phyloP scores from a whole-genome alignment of 305 asterid genomes.

The Fraxinus albicans region DNA sequence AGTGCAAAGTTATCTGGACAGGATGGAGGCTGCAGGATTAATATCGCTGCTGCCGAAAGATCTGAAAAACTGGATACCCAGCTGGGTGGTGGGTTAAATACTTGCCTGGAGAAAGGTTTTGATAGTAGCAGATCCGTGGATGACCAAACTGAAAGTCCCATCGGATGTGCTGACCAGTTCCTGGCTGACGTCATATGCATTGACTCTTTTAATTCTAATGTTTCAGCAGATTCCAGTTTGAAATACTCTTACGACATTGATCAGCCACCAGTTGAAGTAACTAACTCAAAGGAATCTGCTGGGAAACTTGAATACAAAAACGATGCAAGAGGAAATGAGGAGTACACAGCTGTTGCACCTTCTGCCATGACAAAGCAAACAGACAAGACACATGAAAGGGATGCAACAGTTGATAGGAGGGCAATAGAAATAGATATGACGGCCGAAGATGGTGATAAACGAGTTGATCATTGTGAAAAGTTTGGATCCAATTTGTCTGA shows the following conservation, averaged over 20 bases:
- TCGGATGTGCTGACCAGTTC: constrained; percentile 42
- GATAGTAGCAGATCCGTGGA: constrained; percentile 22
- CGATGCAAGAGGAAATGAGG: constrained; percentile 21
- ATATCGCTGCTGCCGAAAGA: constrained; percentile 23
- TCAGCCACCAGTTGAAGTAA: constrained; percentile 27
- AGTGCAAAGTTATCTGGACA: constrained; percentile 34
- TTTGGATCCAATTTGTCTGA: constrained; percentile 28
- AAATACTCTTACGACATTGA: constrained; percentile 27
- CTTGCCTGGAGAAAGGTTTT: constrained; percentile 31
- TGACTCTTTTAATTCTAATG: constrained; percentile 35
- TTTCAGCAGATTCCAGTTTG: constrained; percentile 18
- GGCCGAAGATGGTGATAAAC: constrained; percentile 12
- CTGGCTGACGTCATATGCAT: constrained; percentile 34
- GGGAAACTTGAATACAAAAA: constrained; percentile 7
- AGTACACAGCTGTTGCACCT: constrained; percentile 23
- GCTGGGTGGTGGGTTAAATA: constrained; percentile 22
- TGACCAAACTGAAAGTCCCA: constrained; percentile 36
- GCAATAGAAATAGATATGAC: constrained; percentile 24
- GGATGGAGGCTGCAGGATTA: constrained; percentile 33
- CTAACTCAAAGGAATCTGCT: constrained; percentile 29
- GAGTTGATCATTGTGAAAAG: constrained; percentile 17
- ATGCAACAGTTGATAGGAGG: constrained; percentile 23
- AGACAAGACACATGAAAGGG: constrained; percentile 25
- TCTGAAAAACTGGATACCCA: constrained; percentile 31
- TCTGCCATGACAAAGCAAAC: constrained; percentile 23